phyloP scores from a whole-genome alignment of 176 grass and related monocot genomes.

The Phoenix dactylifera region DNA sequence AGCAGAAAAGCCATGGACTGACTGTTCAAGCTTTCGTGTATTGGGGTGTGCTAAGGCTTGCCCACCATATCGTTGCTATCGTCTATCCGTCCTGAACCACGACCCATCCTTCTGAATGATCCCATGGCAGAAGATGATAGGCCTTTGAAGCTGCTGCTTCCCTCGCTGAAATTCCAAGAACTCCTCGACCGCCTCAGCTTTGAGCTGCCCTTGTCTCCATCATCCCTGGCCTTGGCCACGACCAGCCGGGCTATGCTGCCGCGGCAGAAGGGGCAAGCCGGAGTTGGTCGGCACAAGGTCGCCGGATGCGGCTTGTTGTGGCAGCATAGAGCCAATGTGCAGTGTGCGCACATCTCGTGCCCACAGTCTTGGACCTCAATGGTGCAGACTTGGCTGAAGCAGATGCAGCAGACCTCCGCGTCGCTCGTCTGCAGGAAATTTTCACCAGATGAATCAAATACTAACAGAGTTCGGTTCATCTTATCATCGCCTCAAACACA shows the following conservation, averaged over 20 bases:
- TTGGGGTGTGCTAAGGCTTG: slow-evolving; percentile 20
- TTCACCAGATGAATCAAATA: too few relatives aligned
- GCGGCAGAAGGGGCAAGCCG: slow-evolving; percentile 40
- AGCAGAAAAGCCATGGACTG: too few relatives aligned
- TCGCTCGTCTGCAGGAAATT: slow-evolving; percentile 18
- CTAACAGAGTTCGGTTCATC: too few relatives aligned
- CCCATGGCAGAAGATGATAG: slow-evolving; percentile 23
- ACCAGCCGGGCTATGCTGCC: slow-evolving; percentile 31
- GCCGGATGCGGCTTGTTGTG: slow-evolving; percentile 46
- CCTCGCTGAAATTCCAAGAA: slow-evolving; percentile 23
- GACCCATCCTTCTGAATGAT: slow-evolving; percentile 31
- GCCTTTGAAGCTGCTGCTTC: slow-evolving; percentile 45
- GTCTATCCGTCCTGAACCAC: slow-evolving; percentile 24
- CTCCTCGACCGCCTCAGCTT: slow-evolving; percentile 26
- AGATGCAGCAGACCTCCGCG: slow-evolving; percentile 34
- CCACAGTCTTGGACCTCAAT: slow-evolving; percentile 38
- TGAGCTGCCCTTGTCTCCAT: slow-evolving; percentile 14
- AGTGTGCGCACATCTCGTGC: slow-evolving; percentile 48
- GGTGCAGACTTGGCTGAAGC: slow-evolving; percentile 34
- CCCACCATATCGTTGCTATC: slow-evolving; percentile 28
- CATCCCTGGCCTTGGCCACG: slow-evolving; percentile 11
- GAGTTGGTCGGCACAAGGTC: slow-evolving; percentile 25
- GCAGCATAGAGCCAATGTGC: slow-evolving; percentile 44
- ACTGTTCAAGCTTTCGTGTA: too few relatives aligned
- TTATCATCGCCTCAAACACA: too few relatives aligned